These are phyloP conservation scores for Coelastrella sp. DNA, from an alignment of 139 green algal genomes.

Conservation along the genomic window DNA sequence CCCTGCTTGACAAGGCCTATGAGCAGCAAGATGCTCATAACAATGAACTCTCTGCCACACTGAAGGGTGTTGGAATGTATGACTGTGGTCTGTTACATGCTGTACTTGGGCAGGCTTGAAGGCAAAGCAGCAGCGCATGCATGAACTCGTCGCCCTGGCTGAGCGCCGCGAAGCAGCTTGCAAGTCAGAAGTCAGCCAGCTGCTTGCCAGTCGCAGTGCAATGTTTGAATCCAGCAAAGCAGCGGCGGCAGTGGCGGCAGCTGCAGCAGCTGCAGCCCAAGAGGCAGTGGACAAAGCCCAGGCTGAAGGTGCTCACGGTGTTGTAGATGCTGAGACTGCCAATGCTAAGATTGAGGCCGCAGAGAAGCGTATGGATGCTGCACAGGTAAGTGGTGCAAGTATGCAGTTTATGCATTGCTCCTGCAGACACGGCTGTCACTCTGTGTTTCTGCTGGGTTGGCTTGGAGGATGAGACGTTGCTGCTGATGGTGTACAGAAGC, in stretches of 20 bases:
- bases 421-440: no score
- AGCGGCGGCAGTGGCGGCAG: slow-evolving; percentile 39
- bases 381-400: slow-evolving; percentile 31
- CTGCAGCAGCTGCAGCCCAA: background rate
- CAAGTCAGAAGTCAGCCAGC: slow-evolving; percentile 70
- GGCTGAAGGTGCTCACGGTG: slow-evolving; percentile 22
- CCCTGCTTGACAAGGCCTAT: no score
- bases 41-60: no score
- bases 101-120: slow-evolving; percentile 82
- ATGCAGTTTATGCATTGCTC: no score
- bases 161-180: slow-evolving; percentile 74
- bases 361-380: slow-evolving; percentile 62
- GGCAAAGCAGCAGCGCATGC: slow-evolving; percentile 85
- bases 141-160: slow-evolving; percentile 80
- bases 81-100: no score
- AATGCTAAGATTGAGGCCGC: slow-evolving; percentile 52
- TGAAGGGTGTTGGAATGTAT: no score
- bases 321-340: slow-evolving; percentile 44
- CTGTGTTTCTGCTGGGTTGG: no score
- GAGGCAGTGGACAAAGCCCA: slow-evolving; percentile 33
- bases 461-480: no score
- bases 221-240: slow-evolving; percentile 71
- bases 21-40: no score
- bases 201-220: slow-evolving; percentile 62
- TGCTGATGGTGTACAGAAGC: no score